A percentile compares a stretch with the other conserved stretches of the same genome.
Evolutionary conservation across 306 rosid genomes (phyloP).

Genomic region (Medicago arabica): DNA sequence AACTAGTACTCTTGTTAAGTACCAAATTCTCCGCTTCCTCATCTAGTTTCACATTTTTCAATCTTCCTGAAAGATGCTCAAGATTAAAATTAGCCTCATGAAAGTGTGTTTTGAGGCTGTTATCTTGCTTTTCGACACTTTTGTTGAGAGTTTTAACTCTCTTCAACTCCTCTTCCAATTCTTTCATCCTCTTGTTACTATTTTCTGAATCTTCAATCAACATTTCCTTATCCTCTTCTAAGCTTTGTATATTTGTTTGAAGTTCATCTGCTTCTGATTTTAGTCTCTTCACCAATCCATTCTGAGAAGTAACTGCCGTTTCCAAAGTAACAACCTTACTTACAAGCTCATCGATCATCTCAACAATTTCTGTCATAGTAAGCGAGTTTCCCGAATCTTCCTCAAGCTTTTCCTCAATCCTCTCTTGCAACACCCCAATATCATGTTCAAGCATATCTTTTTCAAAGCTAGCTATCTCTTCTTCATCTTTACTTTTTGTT

Average conservation of each 20-base stretch:
- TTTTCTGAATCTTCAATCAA: constrained; percentile 60
- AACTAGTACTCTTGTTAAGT: constrained; percentile 30
- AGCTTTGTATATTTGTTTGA: constrained; percentile 51
- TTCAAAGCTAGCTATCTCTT: constrained; percentile 42
- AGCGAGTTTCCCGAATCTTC: constrained; percentile 50
- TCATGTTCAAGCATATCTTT: constrained; percentile 48
- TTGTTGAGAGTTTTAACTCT: constrained; percentile 52
- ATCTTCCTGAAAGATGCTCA: constrained; percentile 62
- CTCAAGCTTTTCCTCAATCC: constrained; percentile 49
- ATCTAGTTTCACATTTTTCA: constrained; percentile 57
- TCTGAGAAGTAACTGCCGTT: constrained; percentile 68
- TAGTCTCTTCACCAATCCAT: constrained; percentile 59
- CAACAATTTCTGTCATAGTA: constrained; percentile 71
- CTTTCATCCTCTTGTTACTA: constrained; percentile 54
- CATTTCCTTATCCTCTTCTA: constrained; percentile 78
- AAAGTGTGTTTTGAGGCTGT: constrained; percentile 54
- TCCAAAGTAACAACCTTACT: constrained; percentile 69
- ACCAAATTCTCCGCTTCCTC: constrained; percentile 48
- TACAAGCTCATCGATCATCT: constrained; percentile 81
- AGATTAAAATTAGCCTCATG: constrained; percentile 61
- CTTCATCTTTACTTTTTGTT: constrained; percentile 44
- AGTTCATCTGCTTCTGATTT: constrained; percentile 73
- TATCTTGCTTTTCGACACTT: constrained; percentile 50
- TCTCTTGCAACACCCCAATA: constrained; percentile 31
- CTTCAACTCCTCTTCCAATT: constrained; percentile 71